Evolutionary conservation across 495 filamentous ascomycete species (phyloP).

Genomic region (Pseudotulostoma volvatum): DNA sequence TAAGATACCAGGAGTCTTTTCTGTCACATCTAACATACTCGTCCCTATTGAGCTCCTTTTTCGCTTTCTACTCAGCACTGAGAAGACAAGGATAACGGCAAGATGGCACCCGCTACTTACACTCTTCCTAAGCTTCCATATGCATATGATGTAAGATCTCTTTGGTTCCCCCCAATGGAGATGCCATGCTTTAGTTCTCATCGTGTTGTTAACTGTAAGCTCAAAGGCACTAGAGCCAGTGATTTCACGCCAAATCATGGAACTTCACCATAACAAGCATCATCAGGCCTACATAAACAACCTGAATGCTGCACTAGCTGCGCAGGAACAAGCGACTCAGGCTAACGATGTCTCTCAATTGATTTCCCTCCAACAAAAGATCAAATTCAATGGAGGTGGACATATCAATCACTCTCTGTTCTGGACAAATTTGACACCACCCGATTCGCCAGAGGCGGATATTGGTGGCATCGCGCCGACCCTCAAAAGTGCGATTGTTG

Average conservation of each 20-base stretch:
- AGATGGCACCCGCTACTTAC: constrained; percentile 6
- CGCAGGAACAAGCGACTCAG: constrained; percentile 30
- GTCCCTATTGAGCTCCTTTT: too few relatives aligned
- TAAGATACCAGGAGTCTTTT: too few relatives aligned
- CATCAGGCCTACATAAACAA: constrained; percentile 52
- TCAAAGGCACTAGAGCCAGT: constrained; percentile 67
- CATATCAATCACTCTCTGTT: constrained; percentile 89
- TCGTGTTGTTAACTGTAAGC: too few relatives aligned
- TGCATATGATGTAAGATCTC: constrained; percentile 22
- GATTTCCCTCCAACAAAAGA: constrained; percentile 61
- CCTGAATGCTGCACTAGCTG: constrained; percentile 36
- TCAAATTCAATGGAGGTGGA: constrained; percentile 92
- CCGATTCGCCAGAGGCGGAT: constrained; percentile 45
- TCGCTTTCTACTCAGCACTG: too few relatives aligned
- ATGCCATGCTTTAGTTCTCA: neutral
- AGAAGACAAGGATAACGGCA: too few relatives aligned
- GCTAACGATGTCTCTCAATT: constrained; percentile 37
- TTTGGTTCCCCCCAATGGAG: neutral
- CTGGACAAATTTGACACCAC: constrained; percentile 78
- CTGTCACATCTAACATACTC: too few relatives aligned
- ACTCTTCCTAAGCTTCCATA: constrained; percentile 29
- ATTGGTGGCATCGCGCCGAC: constrained; percentile 37
- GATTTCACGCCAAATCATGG: constrained; percentile 94
- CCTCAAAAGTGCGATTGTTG: constrained; percentile 43
- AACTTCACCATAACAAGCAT: constrained; percentile 56